A percentile compares a stretch with the other conserved stretches of the same genome.
Conservation (phyloP, 2,329 filamentous ascomycete species). For the Bipolaris victoriae region DNA sequence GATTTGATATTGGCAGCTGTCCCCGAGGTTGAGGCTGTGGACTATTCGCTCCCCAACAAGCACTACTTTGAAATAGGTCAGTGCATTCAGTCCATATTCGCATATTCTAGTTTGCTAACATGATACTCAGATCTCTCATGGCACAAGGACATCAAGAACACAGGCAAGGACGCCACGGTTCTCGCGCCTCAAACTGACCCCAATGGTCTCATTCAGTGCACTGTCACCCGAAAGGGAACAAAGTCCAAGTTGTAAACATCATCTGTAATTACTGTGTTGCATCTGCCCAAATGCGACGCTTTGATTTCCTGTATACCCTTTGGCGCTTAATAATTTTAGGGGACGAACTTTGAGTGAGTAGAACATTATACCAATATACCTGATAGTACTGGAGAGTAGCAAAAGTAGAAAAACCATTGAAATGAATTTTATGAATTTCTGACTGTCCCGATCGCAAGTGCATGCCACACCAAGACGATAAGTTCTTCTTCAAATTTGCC, state of each 20-base stretch:
- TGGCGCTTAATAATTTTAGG: conserved; percentile 17
- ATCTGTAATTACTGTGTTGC: neutral
- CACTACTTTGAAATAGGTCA: conserved; percentile 96
- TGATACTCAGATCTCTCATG: conserved; percentile 79
- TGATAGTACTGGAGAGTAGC: conserved; percentile 12
- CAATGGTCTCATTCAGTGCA: conserved; percentile 95
- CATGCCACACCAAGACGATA: no score
- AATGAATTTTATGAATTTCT: neutral
- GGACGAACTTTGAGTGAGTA: conserved; percentile 30
- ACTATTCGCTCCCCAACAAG: conserved; percentile 93
- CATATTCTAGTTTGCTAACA: conserved; percentile 15
- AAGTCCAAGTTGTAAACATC: conserved; percentile 53
- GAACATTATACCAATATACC: conserved; percentile 36
- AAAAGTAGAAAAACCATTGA: conserved; percentile 22
- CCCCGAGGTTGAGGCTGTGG: conserved; percentile 73
- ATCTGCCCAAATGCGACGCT: conserved; percentile 15
- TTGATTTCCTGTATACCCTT: conserved; percentile 25
- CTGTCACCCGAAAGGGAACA: conserved; percentile 68
- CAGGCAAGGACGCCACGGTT: conserved; percentile 92
- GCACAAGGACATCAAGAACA: conserved; percentile 96
- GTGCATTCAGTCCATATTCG: conserved; percentile 40
- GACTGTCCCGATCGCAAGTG: neutral
- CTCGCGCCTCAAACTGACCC: conserved; percentile 92
- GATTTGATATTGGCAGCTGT: conserved; percentile 80
- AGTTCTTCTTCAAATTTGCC: neutral